Evolutionary conservation across 495 filamentous ascomycete genomes (phyloP).

Genomic region (Sabuloglossum arenarium): DNA sequence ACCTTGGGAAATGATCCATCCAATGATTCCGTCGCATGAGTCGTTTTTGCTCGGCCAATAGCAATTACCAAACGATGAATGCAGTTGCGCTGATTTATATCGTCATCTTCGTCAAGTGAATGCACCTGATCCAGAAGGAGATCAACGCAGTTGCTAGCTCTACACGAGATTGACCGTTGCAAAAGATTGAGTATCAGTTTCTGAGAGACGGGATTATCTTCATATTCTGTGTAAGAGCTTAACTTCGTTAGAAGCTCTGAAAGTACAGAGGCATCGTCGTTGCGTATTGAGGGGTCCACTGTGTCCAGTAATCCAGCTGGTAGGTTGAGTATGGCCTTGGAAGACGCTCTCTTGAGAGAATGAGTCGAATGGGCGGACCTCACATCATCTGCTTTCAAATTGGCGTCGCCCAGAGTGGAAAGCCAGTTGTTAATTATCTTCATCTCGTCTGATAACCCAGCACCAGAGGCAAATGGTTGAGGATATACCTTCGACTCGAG

Average conservation of each 20-base stretch:
- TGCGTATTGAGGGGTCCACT: slow-evolving; percentile 57
- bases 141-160: slow-evolving; percentile 44
- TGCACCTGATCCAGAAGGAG: slow-evolving; percentile 43
- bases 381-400: slow-evolving; percentile 39
- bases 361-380: slow-evolving; percentile 47
- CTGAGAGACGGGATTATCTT: slow-evolving; percentile 25
- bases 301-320: slow-evolving; percentile 42
- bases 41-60: slow-evolving; percentile 59
- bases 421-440: slow-evolving; percentile 80
- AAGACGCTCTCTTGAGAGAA: slow-evolving; percentile 47
- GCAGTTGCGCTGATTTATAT: slow-evolving; percentile 85
- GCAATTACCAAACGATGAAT: slow-evolving; percentile 80
- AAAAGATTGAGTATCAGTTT: slow-evolving; percentile 56
- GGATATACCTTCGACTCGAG: slow-evolving; percentile 73
- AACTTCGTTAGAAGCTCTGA: slow-evolving; percentile 31
- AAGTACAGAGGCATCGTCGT: slow-evolving; percentile 45
- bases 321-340: slow-evolving; percentile 49
- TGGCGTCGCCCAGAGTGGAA: slow-evolving; percentile 52
- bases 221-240: slow-evolving; percentile 18
- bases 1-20: slow-evolving; percentile 26
- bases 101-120: slow-evolving; percentile 62
- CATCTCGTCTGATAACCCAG: slow-evolving; percentile 39
- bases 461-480: slow-evolving; percentile 63
- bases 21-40: slow-evolving; percentile 25
- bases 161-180: slow-evolving; percentile 60